Evolutionary conservation across 1,284 basidiomycete species (phyloP), one percentile per base, ranked within the genome.

Genomic region (Ustilago lituana): DNA sequence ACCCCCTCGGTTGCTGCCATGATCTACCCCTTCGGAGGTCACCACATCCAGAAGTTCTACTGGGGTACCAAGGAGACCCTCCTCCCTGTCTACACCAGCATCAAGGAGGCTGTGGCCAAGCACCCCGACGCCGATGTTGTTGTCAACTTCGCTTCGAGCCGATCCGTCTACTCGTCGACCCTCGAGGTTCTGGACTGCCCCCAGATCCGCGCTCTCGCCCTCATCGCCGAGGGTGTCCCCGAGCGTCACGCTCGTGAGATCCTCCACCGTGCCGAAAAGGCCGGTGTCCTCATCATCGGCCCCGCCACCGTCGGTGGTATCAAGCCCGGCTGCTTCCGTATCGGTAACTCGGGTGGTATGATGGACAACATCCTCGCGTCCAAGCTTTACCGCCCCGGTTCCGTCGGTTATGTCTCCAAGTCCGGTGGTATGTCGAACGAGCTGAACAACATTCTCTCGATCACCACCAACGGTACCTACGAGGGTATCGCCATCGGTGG

Each of bases 361-460:
- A 98, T 98, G 94, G 96, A 98, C 87, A 98, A 98, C 87, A 95
- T 98, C 85, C 94, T 98, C 79, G 86, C 94, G 14, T 97, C 94
- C 73, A 98, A 98, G 87, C 91, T 98, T 71, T 98, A 98, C 89
- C 93, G 94, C 80, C 86, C 94, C 41, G 96, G 95, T 64, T 94
- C 94, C 20, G 92, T 98, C 78, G 95, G 93, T 82, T 98, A 98
- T 85, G 95, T 98, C 83, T 97, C 93, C 85, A 98, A 98, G 87
- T 98, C 95, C 12, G 95, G 95, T 76, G 95, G 96, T 84, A 98
- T 98, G 96, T 98, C 95, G 77, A 98, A 98, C 87, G 96, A 98
- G 85, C 87, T 98, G 78, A 98, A 98, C 91, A 98, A 98, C 87
- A 98, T 98, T 83, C 90, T 98, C 72, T 94, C 94, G 41, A 88